Percentiles rank a stretch among this genome's conserved stretches.
Evolutionary conservation across 2,329 filamentous ascomycete genomes (phyloP).

Genomic region (Tolypocladium inflatum): DNA sequence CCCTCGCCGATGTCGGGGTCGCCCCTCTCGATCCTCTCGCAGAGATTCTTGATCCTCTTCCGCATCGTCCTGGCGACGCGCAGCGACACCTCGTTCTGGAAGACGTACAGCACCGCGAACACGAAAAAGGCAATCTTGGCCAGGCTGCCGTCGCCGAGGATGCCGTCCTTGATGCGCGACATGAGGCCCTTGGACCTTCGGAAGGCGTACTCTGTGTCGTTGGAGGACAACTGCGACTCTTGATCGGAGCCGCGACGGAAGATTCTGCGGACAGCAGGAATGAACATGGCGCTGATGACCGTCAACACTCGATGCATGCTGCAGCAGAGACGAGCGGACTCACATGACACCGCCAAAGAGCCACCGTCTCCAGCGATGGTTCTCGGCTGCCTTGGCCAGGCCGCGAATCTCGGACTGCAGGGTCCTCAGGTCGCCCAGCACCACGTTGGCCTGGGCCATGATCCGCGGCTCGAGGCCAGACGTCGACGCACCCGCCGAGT

Average conservation of each 20-base stretch:
- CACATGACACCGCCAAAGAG: constrained; percentile 42
- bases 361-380: constrained; percentile 42
- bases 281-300: constrained; percentile 33
- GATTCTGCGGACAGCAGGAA: constrained; percentile 41
- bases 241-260: constrained; percentile 35
- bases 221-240: constrained; percentile 27
- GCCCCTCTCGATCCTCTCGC: constrained; percentile 36
- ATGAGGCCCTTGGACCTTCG: constrained; percentile 39
- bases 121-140: constrained; percentile 45
- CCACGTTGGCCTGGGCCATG: constrained; percentile 28
- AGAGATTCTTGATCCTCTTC: constrained; percentile 38
- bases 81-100: constrained; percentile 48
- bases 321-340: constrained; percentile 15
- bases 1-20: constrained; percentile 34
- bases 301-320: neutral
- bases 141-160: constrained; percentile 33
- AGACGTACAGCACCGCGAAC: constrained; percentile 47
- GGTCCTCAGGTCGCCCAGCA: constrained; percentile 33
- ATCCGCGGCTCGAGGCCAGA: constrained; percentile 33
- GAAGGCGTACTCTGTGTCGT: constrained; percentile 51
- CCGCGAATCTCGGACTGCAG: constrained; percentile 34
- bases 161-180: constrained; percentile 35
- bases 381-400: constrained; percentile 34
- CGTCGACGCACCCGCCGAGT: constrained; percentile 17
- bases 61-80: constrained; percentile 43